A percentile compares a stretch with the other conserved stretches of the same genome.
Evolutionary conservation across 2,329 filamentous ascomycete species (phyloP).

Genomic region (Lecanicillium sp.): DNA sequence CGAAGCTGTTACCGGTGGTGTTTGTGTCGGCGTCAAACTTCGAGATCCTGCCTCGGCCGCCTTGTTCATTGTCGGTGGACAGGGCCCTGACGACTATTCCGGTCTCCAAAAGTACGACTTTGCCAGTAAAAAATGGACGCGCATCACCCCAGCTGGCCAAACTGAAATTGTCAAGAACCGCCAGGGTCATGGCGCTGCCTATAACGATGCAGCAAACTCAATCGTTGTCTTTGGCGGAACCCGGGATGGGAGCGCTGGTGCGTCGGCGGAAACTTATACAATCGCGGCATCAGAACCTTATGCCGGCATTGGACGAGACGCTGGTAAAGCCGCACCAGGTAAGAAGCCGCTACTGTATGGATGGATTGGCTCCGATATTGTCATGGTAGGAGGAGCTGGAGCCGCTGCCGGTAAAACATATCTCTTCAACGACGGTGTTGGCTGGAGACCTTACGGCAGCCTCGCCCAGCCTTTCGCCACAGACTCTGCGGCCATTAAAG

Average conservation of each 20-base stretch:
- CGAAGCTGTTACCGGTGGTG: conserved; percentile 62
- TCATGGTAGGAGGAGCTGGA: conserved; percentile 49
- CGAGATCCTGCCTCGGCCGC: conserved; percentile 50
- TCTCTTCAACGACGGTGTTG: conserved; percentile 54
- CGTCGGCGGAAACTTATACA: conserved; percentile 68
- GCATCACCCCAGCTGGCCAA: conserved; percentile 27
- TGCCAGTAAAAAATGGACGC: conserved; percentile 42
- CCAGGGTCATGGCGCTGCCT: conserved; percentile 66
- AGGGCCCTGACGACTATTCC: conserved; percentile 46
- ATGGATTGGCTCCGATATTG: conserved; percentile 63
- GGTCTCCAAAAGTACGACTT: conserved; percentile 66
- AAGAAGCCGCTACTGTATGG: conserved; percentile 62
- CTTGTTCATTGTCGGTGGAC: conserved; percentile 77
- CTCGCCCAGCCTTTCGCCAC: conserved; percentile 54
- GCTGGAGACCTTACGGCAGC: conserved; percentile 63
- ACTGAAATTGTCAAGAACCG: conserved; percentile 57
- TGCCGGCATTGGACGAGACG: conserved; percentile 48
- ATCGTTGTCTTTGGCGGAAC: conserved; percentile 78
- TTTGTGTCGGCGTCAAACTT: conserved; percentile 60
- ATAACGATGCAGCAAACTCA: conserved; percentile 58
- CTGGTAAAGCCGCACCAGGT: conserved; percentile 50
- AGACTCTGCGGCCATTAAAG: conserved; percentile 47
- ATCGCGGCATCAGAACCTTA: conserved; percentile 61
- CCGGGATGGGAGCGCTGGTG: conserved; percentile 45
- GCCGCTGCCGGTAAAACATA: conserved; percentile 55